Base-by-base conservation (phyloP, 1,284 basidiomycete species). In the Ustilago shanxiensis region DNA sequence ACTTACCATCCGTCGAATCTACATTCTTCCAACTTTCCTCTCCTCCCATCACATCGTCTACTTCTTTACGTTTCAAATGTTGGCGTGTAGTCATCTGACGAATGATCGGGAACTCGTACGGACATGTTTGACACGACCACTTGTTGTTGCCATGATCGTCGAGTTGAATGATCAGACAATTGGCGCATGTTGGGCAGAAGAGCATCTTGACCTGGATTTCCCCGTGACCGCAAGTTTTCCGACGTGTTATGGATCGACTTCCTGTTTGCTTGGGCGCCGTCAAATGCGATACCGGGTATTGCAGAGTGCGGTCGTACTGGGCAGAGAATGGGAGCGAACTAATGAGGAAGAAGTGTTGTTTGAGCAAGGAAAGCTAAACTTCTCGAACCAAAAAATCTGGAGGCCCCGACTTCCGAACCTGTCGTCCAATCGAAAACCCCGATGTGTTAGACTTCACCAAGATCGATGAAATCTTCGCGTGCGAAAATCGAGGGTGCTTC, bases 121-220 rank as follows among this genome's bases (percentile, higher is more conserved):
- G 92, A 84, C 95, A 98, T 2, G 93, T 93, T 81, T 93, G 93
- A 85, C 95, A 98, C 0, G 92, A 92, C 93, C 94, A 98, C 88
- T 94, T 94, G 87, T 93, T 95, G 61, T 74, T 66, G 3, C 81
- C 86, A 88, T 90, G 3, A 90, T 92, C 6, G 89, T 91, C 78
- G 41, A 79, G 72, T 33, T 82, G 76, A 58, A 98, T 93, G 59
- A 94, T 91, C 18, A 98, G 90, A 66, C 95, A 89, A 86, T 98
- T 98, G 52, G 94, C 91, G 85, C 96, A 99, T 62, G 93, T 95
- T 39, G 95, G 95, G 85, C 96, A 98, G 89, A 97, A 97, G 29
- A 96, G 89, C 94, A 95, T 94, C 1, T 29, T 79, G n/a, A 16
- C n/a, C n/a, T n/a, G n/a, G n/a, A n/a, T n/a, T n/a, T n/a, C n/a